Base-by-base conservation (phyloP, 1,284 basidiomycete genomes). In the Trametes sp. region DNA sequence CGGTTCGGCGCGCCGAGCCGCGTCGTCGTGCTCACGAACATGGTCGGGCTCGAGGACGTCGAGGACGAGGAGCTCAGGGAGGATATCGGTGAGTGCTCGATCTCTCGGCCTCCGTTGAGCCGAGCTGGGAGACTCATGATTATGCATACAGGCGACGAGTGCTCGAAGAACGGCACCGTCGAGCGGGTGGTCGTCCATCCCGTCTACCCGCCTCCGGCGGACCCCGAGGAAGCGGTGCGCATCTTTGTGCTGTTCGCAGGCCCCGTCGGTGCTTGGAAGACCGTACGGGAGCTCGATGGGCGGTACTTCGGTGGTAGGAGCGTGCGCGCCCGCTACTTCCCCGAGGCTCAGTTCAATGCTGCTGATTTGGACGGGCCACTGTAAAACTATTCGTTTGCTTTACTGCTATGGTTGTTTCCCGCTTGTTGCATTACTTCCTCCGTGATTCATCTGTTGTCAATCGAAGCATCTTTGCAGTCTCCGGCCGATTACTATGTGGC, bases 241-340 rank as follows among this genome's bases (percentile, higher is more conserved):
- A 89, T 96, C 50, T 96, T 95, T 74, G 89, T 96, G 8, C 79
- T 91, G 51, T 97, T 96, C 70, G 87, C 87, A 0, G 96, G 96
- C 0, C 91, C 95, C 10, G 95, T 87, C 0, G 96, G 94, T 9
- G 96, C 96, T 2, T 98, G 95, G 94, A 94, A 95, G 75, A 95
- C 94, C 0, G 92, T 95, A 1, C 87, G 92, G 51, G 94, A 95
- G 73, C 84, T 98, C 62, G 94, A 98, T 72, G 95, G 94, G 14
- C 82, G 95, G 50, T 96, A 87, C 73, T 98, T 98, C 73, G 95
- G 92, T 11, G 96, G 96, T 0, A 82, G 91, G 64, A 85, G 85
- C 14, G 93, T 98, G 33, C 84, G 89, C 45, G 95, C 93, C 42
- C 82, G 89, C 68, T 97, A 96, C 75, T 96, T 92, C 73, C 82